Conservation (phyloP, 805 yeast species). For the Yarrowia sp. region DNA sequence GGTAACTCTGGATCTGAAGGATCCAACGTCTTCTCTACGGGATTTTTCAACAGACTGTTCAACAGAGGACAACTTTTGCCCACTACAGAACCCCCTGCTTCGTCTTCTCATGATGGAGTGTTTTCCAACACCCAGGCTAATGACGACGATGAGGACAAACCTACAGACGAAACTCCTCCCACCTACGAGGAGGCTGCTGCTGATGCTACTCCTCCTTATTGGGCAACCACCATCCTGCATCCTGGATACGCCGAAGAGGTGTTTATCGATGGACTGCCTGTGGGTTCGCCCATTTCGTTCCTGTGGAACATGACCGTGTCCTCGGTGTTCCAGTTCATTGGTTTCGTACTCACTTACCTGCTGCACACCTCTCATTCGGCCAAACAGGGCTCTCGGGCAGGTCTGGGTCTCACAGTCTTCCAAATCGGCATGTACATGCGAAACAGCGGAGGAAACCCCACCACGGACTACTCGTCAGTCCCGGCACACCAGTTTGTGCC, state of each 20-base stretch:
- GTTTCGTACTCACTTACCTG: conserved; percentile 87
- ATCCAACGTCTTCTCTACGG: conserved; percentile 24
- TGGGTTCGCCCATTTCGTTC: conserved; percentile 87
- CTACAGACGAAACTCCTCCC: conserved; percentile 67
- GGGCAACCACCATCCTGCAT: conserved; percentile 87
- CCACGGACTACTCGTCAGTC: conserved; percentile 31
- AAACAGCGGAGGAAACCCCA: conserved; percentile 14
- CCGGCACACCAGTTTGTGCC: conserved; percentile 57
- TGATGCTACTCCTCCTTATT: conserved; percentile 93
- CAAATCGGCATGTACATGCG: conserved; percentile 68
- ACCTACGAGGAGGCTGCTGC: conserved; percentile 94
- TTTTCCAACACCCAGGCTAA: conserved; percentile 82
- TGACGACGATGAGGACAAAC: conserved; percentile 61
- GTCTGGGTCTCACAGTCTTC: conserved; percentile 84
- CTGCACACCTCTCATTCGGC: conserved; percentile 97
- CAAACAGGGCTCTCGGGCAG: conserved; percentile 91
- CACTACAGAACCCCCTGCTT: conserved; percentile 8
- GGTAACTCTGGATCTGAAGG: not conserved
- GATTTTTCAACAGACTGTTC: conserved; percentile 31
- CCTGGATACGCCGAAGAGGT: conserved; percentile 84
- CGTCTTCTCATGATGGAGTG: conserved; percentile 72
- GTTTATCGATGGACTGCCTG: conserved; percentile 93
- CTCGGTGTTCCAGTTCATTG: conserved; percentile 91
- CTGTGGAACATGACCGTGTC: conserved; percentile 90
- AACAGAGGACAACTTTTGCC: conserved; percentile 20